Base-by-base conservation (phyloP, 371 early-diverging fungal genomes). In the Mortierella sp. region DNA sequence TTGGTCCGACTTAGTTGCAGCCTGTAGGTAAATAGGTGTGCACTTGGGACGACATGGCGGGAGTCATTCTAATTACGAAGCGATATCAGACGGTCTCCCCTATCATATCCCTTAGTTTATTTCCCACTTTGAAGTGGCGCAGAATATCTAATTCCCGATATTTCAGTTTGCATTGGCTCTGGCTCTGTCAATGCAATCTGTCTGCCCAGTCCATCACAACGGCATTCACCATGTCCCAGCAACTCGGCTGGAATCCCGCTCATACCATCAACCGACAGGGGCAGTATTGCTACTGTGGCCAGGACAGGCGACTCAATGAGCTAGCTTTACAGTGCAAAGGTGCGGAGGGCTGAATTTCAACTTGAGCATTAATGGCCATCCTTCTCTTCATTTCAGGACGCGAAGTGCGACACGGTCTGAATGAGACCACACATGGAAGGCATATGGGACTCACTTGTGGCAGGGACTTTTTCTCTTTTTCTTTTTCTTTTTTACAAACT, bases 211-310 rank as follows among this genome's bases (percentile, higher is more conserved):
- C 37, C 37, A 37, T 37, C 37, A 37, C 37, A 37, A 37, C 37
- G 37, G 37, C 37, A 37, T 37, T 37, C 37, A 37, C 37, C 37
- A 37, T 37, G 37, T 37, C 37, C 37, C 37, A 37, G 37, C 37
- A 60, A 11, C 83, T 81, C 58, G 79, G 72, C 21, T 92, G 92
- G 92, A 89, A 91, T 68, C 83, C 81, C 26, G 72, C 85, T 14
- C 90, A 90, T 66, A 92, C 92, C 6, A 79, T 88, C 61, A 90
- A 92, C 67, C 67, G 74, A 26, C 83, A 90, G 55, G 87, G 89
- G 58, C 80, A 69, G 18, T 92, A 91, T 58, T 92, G 92, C 62
- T 92, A 92, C 53, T 92, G 92, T 61, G 87, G 87, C 7, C 80
- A 82, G 60, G 92, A 92, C 66, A 81, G 91, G 51, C 87, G 87